Evolutionary conservation across 441 rosid genomes (phyloP), one percentile per base, ranked within the genome.

Genomic region (Euphorbia celastroides): DNA sequence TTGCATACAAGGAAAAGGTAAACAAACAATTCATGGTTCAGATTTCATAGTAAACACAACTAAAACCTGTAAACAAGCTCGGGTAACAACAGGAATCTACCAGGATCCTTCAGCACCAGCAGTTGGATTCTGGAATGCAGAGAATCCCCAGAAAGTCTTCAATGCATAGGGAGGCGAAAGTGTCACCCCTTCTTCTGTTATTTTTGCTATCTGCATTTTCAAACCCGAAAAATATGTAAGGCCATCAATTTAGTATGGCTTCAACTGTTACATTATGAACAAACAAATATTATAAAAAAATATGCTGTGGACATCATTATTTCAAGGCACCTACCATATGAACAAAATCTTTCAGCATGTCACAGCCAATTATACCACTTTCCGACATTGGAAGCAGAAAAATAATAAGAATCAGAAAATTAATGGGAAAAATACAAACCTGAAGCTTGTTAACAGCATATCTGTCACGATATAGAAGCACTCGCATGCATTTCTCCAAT

Each of bases 401-500:
- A 25, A 38, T 38, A 38, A 38, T 14, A 20, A 42, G 13, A 42
- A 44, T 16, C 32, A 61, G 8, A 2, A 31, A 26, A 27, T 13
- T 38, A 5, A 0, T 30, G 3, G 28, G 17, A 65, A n/a, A 22
- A 78, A 65, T 20, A 41, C 79, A 61, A 75, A 94, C 99, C 99
- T 95, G 99, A 76, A 88, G 80, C 89, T 95, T 95, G 84, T 95
- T 92, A 62, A 90, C 82, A 25, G 98, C 97, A 66, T 93, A 92
- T 71, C 95, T 83, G 73, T 95, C 99, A 36, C 97, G 98, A 79
- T 90, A 92, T 34, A 95, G 85, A 60, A 95, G 96, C 65, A 92
- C 97, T 23, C 95, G 96, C 98, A 95, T 92, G 80, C 99, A 95
- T 51, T 92, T 92, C 88, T 95, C 99, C 67, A 92, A 79, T 50